These are phyloP conservation scores for Termitomyces sp. DNA, from an alignment of 768 basidiomycete species.

Conservation along the genomic window DNA sequence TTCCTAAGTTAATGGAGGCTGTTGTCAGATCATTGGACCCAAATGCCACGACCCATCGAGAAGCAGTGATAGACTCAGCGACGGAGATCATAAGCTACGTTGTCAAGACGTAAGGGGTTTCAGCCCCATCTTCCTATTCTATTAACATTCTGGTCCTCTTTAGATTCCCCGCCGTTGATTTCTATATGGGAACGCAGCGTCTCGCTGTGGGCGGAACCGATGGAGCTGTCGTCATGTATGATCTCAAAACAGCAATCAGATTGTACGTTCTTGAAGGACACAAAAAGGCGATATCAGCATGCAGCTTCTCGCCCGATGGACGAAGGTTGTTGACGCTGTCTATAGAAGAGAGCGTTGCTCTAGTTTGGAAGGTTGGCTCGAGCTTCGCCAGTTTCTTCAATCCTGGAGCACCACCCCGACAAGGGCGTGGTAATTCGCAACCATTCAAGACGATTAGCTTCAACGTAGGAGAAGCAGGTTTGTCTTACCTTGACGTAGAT, in stretches of 20 bases:
- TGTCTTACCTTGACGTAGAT: slow-evolving; percentile 17
- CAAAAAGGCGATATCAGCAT: slow-evolving; percentile 73
- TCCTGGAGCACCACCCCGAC: slow-evolving; percentile 87
- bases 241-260: slow-evolving; percentile 92
- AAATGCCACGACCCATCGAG: slow-evolving; percentile 68
- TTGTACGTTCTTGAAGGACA: slow-evolving; percentile 95
- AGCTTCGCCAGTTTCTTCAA: slow-evolving; percentile 89
- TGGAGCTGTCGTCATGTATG: slow-evolving; percentile 94
- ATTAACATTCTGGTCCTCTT: not conserved
- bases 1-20: slow-evolving; percentile 87
- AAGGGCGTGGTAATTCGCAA: slow-evolving; percentile 76
- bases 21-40: slow-evolving; percentile 97
- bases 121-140: not conserved
- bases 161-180: slow-evolving; percentile 93
- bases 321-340: slow-evolving; percentile 84
- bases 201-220: slow-evolving; percentile 93
- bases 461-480: slow-evolving; percentile 81
- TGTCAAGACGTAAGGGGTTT: slow-evolving; percentile 73
- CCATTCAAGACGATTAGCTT: slow-evolving; percentile 90
- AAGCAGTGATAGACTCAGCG: slow-evolving; percentile 85
- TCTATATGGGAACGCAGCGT: slow-evolving; percentile 82
- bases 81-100: slow-evolving; percentile 94
- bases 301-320: slow-evolving; percentile 93
- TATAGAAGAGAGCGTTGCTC: slow-evolving; percentile 76
- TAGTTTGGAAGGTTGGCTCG: slow-evolving; percentile 95